Evolutionary conservation across 352 stramenopile genomes (phyloP).

Genomic region (Paralagenidium karlingii): DNA sequence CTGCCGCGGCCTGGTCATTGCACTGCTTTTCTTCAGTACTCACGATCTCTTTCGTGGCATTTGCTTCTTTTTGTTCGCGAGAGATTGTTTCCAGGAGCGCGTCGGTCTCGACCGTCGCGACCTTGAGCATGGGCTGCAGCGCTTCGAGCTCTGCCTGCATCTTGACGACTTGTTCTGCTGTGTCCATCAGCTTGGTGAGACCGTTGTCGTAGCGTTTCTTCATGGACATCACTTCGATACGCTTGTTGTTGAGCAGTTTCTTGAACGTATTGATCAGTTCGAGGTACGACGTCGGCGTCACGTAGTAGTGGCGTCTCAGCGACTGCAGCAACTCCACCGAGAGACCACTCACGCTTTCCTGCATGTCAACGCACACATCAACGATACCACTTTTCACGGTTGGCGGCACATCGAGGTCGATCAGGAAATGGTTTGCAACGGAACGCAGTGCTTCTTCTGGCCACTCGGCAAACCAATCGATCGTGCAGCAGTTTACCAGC

Average conservation of each 20-base stretch:
- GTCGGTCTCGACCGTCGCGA: conserved; percentile 86
- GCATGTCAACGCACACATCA: conserved; percentile 92
- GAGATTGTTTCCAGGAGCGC: conserved; percentile 84
- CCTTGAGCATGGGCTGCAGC: conserved; percentile 86
- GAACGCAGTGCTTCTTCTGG: conserved; percentile 87
- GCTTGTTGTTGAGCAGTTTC: conserved; percentile 85
- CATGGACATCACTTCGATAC: conserved; percentile 83
- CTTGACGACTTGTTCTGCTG: conserved; percentile 86
- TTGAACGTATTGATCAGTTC: conserved; percentile 95
- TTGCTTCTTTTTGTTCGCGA: conserved; percentile 79
- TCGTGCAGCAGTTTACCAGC: conserved; percentile 94
- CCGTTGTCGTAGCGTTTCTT: conserved; percentile 90
- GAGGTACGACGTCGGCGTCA: conserved; percentile 92
- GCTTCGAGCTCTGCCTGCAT: conserved; percentile 90
- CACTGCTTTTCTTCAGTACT: conserved; percentile 74
- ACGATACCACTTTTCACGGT: conserved; percentile 80
- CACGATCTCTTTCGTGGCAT: conserved; percentile 76
- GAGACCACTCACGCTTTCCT: conserved; percentile 83
- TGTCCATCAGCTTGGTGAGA: conserved; percentile 89
- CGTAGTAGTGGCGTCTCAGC: conserved; percentile 90
- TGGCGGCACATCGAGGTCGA: conserved; percentile 74
- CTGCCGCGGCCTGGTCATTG: conserved; percentile 79
- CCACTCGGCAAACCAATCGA: conserved; percentile 96
- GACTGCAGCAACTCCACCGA: conserved; percentile 75
- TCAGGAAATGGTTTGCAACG: conserved; percentile 87